Base-by-base conservation (phyloP, 805 yeast genomes). In the Candida chauliodis region DNA sequence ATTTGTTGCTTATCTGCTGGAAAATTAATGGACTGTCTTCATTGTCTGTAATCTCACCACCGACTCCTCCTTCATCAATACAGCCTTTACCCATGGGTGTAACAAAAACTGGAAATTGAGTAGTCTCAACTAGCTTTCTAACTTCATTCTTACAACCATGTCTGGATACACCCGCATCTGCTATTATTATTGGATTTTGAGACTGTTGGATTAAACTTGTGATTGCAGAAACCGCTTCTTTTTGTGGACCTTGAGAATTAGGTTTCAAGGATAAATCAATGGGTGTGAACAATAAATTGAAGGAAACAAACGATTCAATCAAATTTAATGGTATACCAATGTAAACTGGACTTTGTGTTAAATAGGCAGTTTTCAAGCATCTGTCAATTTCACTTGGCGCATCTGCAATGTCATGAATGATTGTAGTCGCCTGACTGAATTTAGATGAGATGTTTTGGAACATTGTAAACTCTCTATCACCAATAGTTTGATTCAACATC, bases 21-120 rank as follows among this genome's bases (percentile, higher is more conserved):
- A 53, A 50, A 26, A 55, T 48, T 11, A 47, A 31, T 34, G 62
- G 60, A 41, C 58, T 61, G 19, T 56, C 50, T 18, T 47, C 51
- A 28, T 44, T 36, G 17, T 33, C 17, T 17, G 25, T 8, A 40
- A 53, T 30, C 23, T 51, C 56, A 13, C 60, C 62, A 40, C 50
- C 48, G 23, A 59, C 60, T 42, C 66, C 64, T 39, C 62, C 58
- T 51, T 64, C 70, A 48, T 60, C 59, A 38, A 64, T 54, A 13
- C 54, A 47, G 34, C 66, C 60, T 50, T 64, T 64, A 50, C 69
- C 70, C 69, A 64, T 63, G 18, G 70, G 69, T 20, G 70, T 63
- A 30, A 59, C 55, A 48, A 48, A 64, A 13, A 60, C 66, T 2
- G 70, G 69, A 58, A 62, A 63, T 54, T 63, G 62, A 27, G 70